Evolutionary conservation across 495 filamentous ascomycete species (phyloP).

Genomic region (Penicillium fimorum): DNA sequence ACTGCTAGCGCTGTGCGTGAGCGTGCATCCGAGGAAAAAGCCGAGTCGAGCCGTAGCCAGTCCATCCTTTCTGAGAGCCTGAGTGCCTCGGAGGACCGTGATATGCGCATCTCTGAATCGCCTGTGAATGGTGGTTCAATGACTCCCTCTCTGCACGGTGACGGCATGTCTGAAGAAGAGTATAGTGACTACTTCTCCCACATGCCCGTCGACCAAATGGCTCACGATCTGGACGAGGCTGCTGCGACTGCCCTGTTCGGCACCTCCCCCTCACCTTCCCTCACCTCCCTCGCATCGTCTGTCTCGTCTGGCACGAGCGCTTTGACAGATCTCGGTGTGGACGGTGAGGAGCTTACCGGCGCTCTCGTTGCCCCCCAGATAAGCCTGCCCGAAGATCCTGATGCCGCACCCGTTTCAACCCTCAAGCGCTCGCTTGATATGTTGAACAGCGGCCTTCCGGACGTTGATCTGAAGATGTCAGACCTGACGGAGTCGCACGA

Average conservation of each 20-base stretch:
- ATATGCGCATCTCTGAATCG: constrained; percentile 32
- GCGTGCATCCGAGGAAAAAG: constrained; percentile 59
- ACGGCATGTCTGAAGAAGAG: constrained; percentile 39
- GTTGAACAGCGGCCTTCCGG: constrained; percentile 42
- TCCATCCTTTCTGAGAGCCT: constrained; percentile 41
- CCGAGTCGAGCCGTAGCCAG: constrained; percentile 31
- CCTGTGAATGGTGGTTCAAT: constrained; percentile 38
- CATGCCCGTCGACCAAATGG: constrained; percentile 23
- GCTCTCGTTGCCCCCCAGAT: constrained; percentile 34
- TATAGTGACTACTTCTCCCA: constrained; percentile 47
- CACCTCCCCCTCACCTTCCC: constrained; percentile 48
- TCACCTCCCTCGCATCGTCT: constrained; percentile 46
- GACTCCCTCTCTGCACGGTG: constrained; percentile 32
- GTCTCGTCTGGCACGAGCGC: constrained; percentile 51
- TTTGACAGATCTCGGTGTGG: constrained; percentile 32
- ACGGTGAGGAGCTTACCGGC: constrained; percentile 25
- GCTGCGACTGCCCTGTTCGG: constrained; percentile 42
- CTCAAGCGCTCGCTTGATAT: constrained; percentile 48
- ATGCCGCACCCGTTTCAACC: constrained; percentile 32
- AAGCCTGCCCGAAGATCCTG: constrained; percentile 34
- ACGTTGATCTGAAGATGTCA: constrained; percentile 48
- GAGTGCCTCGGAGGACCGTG: constrained; percentile 31
- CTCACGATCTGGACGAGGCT: constrained; percentile 37
- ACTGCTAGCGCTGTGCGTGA: constrained; percentile 85
- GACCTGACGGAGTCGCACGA: constrained; percentile 45